Evolutionary conservation across 768 basidiomycete species (phyloP), one percentile per base, ranked within the genome.

Genomic region (Termitomyces sp.): DNA sequence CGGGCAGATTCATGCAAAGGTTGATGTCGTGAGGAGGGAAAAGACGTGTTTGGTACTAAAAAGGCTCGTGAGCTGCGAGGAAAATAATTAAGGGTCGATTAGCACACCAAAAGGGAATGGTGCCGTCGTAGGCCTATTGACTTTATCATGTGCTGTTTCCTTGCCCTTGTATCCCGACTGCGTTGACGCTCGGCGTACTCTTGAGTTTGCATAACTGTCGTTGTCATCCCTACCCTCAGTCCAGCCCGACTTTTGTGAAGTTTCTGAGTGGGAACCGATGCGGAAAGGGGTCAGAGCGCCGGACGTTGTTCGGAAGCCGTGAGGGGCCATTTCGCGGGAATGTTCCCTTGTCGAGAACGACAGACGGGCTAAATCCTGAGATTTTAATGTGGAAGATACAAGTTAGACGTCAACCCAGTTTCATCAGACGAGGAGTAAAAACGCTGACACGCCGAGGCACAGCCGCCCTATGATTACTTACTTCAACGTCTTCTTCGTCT

Each of bases 101-200:
- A 33, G 24, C 65, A 59, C 40, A 68, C 68, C 63, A 52, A 65
- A 65, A 53, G 50, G 48, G 45, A 59, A 60, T 36, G 60, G 56
- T 35, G 61, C 53, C 18, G 61, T 58, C n/a, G 50, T 49, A 13
- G 60, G 62, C 56, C 61, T 58, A 53, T 66, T 59, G 43, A 54
- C 57, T 32, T 53, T 63, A 53, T 60, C 58, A 28, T 58, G 18
- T 2, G 63, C 56, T 51, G 69, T 67, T 54, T 69, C 69, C 58
- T 73, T 73, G 42, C 69, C 70, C 61, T 76, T 74, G 49, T 68
- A 65, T 20, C 61, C 66, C n/a, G 69, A 63, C 38, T 62, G 63
- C 20, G 60, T 57, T 20, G 63, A 65, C 20, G 65, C 46, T 58
- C 68, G 54, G 59, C 67, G 69, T 52, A 60, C 63, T 61, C 67